Base-by-base conservation (phyloP, 202 grass and related monocot species). In the Saccharum hybrid region DNA sequence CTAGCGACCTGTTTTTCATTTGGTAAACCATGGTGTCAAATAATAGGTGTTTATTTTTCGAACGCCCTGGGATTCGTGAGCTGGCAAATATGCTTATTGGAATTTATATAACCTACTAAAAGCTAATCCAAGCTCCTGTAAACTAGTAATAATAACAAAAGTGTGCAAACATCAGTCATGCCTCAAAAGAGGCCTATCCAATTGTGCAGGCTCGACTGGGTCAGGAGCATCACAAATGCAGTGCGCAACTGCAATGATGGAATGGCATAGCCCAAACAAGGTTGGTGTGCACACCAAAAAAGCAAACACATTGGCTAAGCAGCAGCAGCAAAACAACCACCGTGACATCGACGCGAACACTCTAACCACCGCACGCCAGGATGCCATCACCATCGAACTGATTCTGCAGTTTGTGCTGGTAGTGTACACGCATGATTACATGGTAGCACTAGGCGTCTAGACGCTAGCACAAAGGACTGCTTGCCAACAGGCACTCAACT, bases 341-440 rank as follows among this genome's bases (percentile, higher is more conserved):
- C 84, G 28, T 71, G 79, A 68, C 71, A 39, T 43, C 45, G 52
- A 68, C 68, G 56, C 60, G 22, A 34, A 59, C 77, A 74, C 38
- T 28, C 68, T 66, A 79, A 54, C 83, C 69, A 68, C 45, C 59
- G 14, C 46, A 28, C 19, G 60, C 76, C 49, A 37, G 5, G 4
- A 1, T 33, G 7, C 36, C 84, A 45, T 73, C 76, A 26, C 45
- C 60, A 54, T 86, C 77, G 48, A 19, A 72, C 52, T 33, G 67
- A 81, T 81, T 62, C 52, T 81, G 79, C 67, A 34, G 40, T 60
- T 26, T 33, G 49, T 14, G 19, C 66, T 15, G 13, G 63, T 4
- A 56, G 45, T 41, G 15, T 15, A 41, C 14, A 57, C 51, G 19
- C 36, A 81, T 81, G 78, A 81, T 81, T 81, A 59, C 78, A 70